Evolutionary conservation across 2,329 filamentous ascomycete genomes (phyloP).

Genomic region (Periconia macrospinosa): DNA sequence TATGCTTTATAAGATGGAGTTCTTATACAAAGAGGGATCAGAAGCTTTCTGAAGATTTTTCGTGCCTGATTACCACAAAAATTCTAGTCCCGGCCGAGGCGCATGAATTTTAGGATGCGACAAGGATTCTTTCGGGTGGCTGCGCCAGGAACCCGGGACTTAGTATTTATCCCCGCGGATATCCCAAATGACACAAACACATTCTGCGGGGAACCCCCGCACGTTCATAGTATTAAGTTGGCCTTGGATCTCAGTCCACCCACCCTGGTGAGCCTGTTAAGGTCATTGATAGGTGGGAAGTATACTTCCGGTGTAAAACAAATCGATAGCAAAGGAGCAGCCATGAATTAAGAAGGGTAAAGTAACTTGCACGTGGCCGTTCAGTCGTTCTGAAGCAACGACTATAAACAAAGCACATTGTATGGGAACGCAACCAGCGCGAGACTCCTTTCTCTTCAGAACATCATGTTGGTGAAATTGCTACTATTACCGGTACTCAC

Average conservation of each 20-base stretch:
- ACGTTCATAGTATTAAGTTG: background rate
- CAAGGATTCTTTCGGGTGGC: background rate
- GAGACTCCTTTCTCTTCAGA: background rate
- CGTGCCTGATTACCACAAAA: too few species aligned
- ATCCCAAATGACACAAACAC: background rate
- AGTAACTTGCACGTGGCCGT: background rate
- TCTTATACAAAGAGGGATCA: too few species aligned
- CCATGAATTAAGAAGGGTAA: background rate
- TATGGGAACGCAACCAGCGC: background rate
- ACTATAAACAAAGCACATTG: background rate
- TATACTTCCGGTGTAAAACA: background rate
- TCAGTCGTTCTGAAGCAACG: background rate
- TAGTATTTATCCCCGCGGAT: background rate
- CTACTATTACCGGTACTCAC: slow-evolving; percentile 4
- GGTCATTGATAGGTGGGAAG: background rate
- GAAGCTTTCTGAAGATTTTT: too few species aligned
- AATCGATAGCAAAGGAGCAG: background rate
- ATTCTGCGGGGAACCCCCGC: background rate
- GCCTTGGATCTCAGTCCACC: background rate
- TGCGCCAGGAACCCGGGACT: background rate
- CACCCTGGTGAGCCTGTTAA: background rate
- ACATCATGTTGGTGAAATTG: slow-evolving; percentile 2
- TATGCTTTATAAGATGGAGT: too few species aligned
- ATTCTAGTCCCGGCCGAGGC: too few species aligned
- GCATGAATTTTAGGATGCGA: too few species aligned